Conservation (phyloP, 768 basidiomycete species). For the Lactifluus subvellereus region DNA sequence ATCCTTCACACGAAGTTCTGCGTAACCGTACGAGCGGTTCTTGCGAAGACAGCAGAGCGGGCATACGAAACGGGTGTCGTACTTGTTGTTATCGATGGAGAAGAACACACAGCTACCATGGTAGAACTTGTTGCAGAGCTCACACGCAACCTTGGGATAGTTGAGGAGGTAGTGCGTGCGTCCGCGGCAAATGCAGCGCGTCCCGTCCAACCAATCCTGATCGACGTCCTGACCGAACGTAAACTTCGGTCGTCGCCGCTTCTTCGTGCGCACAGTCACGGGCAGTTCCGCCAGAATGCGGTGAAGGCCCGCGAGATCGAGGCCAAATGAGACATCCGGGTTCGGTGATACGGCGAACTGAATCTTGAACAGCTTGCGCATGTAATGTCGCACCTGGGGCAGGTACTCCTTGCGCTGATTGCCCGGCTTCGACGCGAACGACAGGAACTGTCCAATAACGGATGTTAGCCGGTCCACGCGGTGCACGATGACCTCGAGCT, state of each 20-base stretch:
- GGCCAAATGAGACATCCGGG: conserved; percentile 73
- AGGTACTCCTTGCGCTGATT: conserved; percentile 76
- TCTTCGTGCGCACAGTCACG: conserved; percentile 40
- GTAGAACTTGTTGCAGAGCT: conserved; percentile 57
- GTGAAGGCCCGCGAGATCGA: conserved; percentile 78
- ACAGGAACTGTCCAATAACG: conserved; percentile 74
- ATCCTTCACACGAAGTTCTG: conserved; percentile 69
- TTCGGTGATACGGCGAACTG: conserved; percentile 84
- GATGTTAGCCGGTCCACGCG: conserved; percentile 69
- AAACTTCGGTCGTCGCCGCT: conserved; percentile 60
- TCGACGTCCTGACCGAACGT: conserved; percentile 74
- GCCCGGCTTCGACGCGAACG: conserved; percentile 59
- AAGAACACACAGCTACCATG: conserved; percentile 76
- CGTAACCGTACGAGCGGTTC: conserved; percentile 62
- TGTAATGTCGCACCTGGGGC: conserved; percentile 80
- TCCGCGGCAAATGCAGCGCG: conserved; percentile 77
- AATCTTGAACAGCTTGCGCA: conserved; percentile 86
- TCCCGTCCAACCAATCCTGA: conserved; percentile 65
- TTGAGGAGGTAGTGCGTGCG: conserved; percentile 53
- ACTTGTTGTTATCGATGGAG: conserved; percentile 40
- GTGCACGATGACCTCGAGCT: conserved; percentile 74
- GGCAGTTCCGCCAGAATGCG: conserved; percentile 72
- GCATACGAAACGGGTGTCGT: conserved; percentile 50
- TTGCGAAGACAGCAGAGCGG: conserved; percentile 76
- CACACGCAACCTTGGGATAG: conserved; percentile 63